A percentile compares a stretch with the other conserved stretches of the same genome.
phyloP scores from a whole-genome alignment of 202 grass and related monocot species.

The Brachypodium distachyon region DNA sequence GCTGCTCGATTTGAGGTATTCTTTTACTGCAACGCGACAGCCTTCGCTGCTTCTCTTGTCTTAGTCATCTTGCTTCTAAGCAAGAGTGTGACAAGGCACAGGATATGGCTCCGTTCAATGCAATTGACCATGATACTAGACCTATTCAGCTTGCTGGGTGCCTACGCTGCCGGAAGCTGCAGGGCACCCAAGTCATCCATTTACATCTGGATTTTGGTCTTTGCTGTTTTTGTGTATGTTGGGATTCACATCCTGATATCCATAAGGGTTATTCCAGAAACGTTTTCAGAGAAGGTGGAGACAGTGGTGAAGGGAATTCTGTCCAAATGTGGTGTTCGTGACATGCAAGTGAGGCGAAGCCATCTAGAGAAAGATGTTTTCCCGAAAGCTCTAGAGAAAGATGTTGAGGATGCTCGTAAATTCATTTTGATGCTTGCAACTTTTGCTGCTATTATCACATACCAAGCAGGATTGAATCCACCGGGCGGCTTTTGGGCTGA shows the following conservation, averaged over 20 bases:
- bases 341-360: background rate
- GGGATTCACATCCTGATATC: conserved; percentile 24
- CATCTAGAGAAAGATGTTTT: background rate
- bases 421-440: conserved; percentile 33
- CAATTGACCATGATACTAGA: conserved; percentile 35
- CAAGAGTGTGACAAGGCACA: conserved; percentile 6
- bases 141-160: conserved; percentile 36
- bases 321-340: background rate
- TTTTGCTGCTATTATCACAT: conserved; percentile 28
- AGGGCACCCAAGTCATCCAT: conserved; percentile 30
- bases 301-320: background rate
- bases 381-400: background rate
- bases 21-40: conserved; percentile 41
- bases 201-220: conserved; percentile 34
- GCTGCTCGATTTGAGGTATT: conserved; percentile 11
- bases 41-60: conserved; percentile 43
- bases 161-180: conserved; percentile 45
- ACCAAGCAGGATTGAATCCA: conserved; percentile 35
- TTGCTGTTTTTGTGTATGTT: conserved; percentile 33
- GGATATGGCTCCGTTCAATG: conserved; percentile 28
- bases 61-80: conserved; percentile 46
- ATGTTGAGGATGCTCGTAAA: conserved; percentile 26
- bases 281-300: background rate
- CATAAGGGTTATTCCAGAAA: background rate
- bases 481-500: conserved; percentile 38